A percentile compares a stretch with the other conserved stretches of the same genome.
Conservation (phyloP, 306 rosid species). For the Vicia sativa region DNA sequence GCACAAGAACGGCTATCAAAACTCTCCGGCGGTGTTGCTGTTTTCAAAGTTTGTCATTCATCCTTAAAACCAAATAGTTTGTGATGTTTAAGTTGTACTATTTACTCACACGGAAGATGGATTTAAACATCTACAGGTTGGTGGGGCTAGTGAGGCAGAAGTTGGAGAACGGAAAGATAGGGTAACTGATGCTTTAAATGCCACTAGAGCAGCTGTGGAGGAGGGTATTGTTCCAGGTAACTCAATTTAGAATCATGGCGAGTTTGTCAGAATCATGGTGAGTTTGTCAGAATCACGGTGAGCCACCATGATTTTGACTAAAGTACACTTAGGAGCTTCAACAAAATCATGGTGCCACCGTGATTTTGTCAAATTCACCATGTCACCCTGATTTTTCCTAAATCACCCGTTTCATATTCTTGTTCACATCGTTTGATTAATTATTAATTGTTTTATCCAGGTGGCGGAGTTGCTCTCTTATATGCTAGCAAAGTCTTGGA, state of each 20-base stretch:
- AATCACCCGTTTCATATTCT: background rate
- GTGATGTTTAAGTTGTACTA: slow-evolving; percentile 11
- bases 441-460: slow-evolving; percentile 44
- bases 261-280: no score
- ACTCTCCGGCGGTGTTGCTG: slow-evolving; percentile 93
- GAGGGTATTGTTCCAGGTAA: slow-evolving; percentile 96
- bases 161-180: slow-evolving; percentile 97
- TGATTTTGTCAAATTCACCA: no score
- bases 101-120: slow-evolving; percentile 35
- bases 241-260: background rate
- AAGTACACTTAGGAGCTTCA: no score
- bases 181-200: slow-evolving; percentile 94
- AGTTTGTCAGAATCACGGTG: no score
- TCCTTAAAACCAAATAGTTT: slow-evolving; percentile 32
- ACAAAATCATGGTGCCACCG: no score
- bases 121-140: slow-evolving; percentile 64
- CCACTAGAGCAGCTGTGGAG: slow-evolving; percentile 94
- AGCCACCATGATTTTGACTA: no score
- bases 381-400: no score
- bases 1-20: slow-evolving; percentile 93
- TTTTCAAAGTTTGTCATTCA: slow-evolving; percentile 70
- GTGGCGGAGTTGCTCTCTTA: slow-evolving; percentile 97
- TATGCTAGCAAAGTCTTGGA: slow-evolving; percentile 80
- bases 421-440: slow-evolving; percentile 13
- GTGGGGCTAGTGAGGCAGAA: slow-evolving; percentile 90